Evolutionary conservation across 257 asterid genomes (phyloP), one percentile per base, ranked within the genome.

Genomic region (Voacanga thouarsii): DNA sequence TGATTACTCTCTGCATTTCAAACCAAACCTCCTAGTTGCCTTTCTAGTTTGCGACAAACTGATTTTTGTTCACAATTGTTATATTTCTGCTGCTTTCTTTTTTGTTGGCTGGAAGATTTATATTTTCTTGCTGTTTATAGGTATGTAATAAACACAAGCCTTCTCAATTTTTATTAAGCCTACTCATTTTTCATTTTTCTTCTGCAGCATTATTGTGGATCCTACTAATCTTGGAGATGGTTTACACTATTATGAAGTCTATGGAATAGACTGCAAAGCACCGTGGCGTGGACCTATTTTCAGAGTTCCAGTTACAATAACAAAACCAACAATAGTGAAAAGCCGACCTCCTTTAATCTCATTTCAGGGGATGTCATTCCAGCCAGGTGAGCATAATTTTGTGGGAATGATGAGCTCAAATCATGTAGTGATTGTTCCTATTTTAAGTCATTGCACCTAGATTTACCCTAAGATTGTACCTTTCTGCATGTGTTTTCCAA

Each of bases 281-380:
- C 99, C 98, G 72, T 93, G 97, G 97, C 97, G 99, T 68, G 99
- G 99, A 78, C 99, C 99, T 70, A 90, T 95, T 71, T 95, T 95
- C 85, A 85, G 99, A 86, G 90, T 95, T 89, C 97, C 99, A 53
- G 61, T 95, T 74, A 95, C 98, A 51, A 90, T 95, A 83, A 92
- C 96, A 61, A 95, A 95, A 84, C 98, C 99, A 59, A 86, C 84
- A 83, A 79, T 79, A 21, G 91, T 95, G 82, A 84, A 80, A 80
- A 85, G 79, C 83, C 90, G 85, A 59, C 99, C 97, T 72, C 97
- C 98, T 43, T 84, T 85, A 77, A 81, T 87, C 80, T 66, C 86
- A 70, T 95, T 86, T 83, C 89, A 84, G 60, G 94, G 88, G 80
- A 84, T 95, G 90, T 78, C 96, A 55, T 95, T 95, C 82, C 81